These are phyloP conservation scores for Eruca vesicaria DNA, from an alignment of 441 rosid species.

Conservation along the genomic window DNA sequence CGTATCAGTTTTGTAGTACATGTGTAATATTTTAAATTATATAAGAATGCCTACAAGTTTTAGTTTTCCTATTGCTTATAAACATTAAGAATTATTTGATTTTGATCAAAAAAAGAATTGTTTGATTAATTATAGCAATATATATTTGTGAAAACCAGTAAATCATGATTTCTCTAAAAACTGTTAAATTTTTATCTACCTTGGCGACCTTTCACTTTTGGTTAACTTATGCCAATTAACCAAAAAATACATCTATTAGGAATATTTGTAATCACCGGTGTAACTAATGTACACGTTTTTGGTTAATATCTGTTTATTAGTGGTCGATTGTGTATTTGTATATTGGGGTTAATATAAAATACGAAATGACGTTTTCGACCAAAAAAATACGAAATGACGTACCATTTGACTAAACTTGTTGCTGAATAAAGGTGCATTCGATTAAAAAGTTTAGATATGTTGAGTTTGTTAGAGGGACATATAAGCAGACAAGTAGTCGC, in stretches of 20 bases:
- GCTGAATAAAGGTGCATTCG: conserved; percentile 22
- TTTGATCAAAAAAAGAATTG: too few species aligned
- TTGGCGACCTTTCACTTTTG: not conserved
- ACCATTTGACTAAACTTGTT: conserved; percentile 23
- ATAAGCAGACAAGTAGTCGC: conserved; percentile 35
- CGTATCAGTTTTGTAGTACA: not conserved
- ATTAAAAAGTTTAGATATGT: conserved; percentile 21
- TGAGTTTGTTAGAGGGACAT: conserved; percentile 33
- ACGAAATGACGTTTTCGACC: too few species aligned
- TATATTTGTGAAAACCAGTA: not conserved
- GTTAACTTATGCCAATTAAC: not conserved
- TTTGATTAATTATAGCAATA: not conserved
- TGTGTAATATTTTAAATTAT: not conserved
- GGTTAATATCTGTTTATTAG: not conserved
- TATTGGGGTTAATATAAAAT: not conserved
- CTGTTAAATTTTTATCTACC: not conserved
- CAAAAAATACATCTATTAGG: not conserved
- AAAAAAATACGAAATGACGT: too few species aligned
- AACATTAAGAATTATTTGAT: not conserved
- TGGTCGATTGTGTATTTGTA: not conserved
- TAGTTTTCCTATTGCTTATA: not conserved
- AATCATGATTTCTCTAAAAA: not conserved
- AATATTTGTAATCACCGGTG: not conserved
- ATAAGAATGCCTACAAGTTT: not conserved
- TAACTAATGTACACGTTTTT: not conserved